Conservation (phyloP, 2,329 filamentous ascomycete genomes). For the Verticillium zaregamsianum region DNA sequence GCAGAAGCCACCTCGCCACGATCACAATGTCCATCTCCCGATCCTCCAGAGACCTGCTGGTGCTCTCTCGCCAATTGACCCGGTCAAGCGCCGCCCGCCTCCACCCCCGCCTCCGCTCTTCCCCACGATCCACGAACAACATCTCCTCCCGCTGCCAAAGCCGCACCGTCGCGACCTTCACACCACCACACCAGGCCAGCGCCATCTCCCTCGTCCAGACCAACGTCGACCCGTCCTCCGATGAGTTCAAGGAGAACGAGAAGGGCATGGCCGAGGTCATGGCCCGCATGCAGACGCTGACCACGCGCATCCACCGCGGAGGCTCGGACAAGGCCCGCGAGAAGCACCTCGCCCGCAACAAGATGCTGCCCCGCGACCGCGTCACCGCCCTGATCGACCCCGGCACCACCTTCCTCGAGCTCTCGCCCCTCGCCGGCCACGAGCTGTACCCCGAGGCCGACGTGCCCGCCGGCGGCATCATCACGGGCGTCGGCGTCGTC, state of each 20-base stretch:
- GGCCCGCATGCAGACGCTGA: constrained; percentile 63
- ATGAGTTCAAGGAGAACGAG: constrained; percentile 78
- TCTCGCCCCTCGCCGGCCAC: constrained; percentile 88
- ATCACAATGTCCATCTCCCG: constrained; percentile 43
- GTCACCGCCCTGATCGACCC: constrained; percentile 84
- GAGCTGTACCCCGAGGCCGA: constrained; percentile 83
- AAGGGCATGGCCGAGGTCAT: constrained; percentile 72
- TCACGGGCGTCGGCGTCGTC: constrained; percentile 86
- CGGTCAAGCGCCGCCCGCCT: constrained; percentile 18
- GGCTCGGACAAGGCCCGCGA: constrained; percentile 78
- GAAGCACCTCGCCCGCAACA: constrained; percentile 82
- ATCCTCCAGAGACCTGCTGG: constrained; percentile 39
- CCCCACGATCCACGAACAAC: constrained; percentile 6
- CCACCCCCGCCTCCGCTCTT: constrained; percentile 22
- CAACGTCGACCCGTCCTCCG: constrained; percentile 69
- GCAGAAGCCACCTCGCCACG: not conserved
- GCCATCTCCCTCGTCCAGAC: constrained; percentile 78
- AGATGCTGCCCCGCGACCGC: constrained; percentile 91
- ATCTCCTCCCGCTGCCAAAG: constrained; percentile 1
- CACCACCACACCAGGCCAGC: constrained; percentile 73
- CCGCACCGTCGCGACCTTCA: constrained; percentile 66
- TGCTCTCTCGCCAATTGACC: constrained; percentile 38
- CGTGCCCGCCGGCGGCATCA: constrained; percentile 84
- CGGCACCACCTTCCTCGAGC: constrained; percentile 84
- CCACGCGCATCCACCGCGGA: constrained; percentile 67